Percentiles rank a stretch among this genome's conserved stretches.
Conservation (phyloP, 2,329 filamentous ascomycete genomes). For the Fusarium incarnatum region DNA sequence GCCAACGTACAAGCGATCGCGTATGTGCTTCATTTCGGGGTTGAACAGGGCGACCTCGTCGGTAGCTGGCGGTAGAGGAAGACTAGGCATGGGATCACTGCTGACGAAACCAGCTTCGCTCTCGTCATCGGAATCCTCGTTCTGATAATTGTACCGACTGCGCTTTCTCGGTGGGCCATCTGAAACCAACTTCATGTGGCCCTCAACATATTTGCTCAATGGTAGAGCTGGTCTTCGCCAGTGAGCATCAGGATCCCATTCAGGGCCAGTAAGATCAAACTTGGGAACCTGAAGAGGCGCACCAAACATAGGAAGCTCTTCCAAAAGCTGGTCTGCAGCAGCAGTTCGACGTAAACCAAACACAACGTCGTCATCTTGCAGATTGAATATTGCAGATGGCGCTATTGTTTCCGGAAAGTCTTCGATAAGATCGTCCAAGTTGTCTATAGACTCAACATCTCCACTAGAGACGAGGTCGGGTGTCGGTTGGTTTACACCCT, state of each 20-base stretch:
- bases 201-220: slow-evolving; percentile 87
- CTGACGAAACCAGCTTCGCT: slow-evolving; percentile 67
- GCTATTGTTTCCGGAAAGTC: slow-evolving; percentile 64
- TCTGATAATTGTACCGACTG: slow-evolving; percentile 83
- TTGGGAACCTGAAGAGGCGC: slow-evolving; percentile 70
- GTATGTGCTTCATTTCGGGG: slow-evolving; percentile 87
- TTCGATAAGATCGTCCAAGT: slow-evolving; percentile 54
- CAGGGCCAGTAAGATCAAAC: slow-evolving; percentile 66
- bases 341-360: slow-evolving; percentile 81
- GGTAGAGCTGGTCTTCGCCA: slow-evolving; percentile 85
- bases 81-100: slow-evolving; percentile 59
- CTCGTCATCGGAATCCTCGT: slow-evolving; percentile 76
- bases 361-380: slow-evolving; percentile 84
- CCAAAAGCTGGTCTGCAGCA: slow-evolving; percentile 79
- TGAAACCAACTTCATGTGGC: slow-evolving; percentile 77
- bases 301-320: slow-evolving; percentile 84
- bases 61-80: slow-evolving; percentile 73
- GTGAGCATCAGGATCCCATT: slow-evolving; percentile 73
- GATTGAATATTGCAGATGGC: slow-evolving; percentile 83
- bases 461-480: slow-evolving; percentile 75
- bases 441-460: slow-evolving; percentile 68
- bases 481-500: slow-evolving; percentile 63
- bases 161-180: slow-evolving; percentile 77
- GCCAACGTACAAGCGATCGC: slow-evolving; percentile 88
- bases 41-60: slow-evolving; percentile 88